Base-by-base conservation (phyloP, 768 basidiomycete genomes). In the Boletus fagicola region DNA sequence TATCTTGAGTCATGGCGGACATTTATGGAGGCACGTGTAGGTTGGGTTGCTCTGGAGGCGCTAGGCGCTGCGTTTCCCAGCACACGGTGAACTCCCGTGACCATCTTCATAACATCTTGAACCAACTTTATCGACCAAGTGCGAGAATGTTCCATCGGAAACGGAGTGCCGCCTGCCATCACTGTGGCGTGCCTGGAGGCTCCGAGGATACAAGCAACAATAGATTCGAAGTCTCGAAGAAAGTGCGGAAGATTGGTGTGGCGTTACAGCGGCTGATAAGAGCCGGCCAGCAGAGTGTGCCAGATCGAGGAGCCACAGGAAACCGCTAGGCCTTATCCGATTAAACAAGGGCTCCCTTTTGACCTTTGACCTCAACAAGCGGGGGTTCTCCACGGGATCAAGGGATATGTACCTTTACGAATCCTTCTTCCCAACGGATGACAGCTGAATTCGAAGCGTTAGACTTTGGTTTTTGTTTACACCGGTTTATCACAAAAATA, bases 131-230 rank as follows among this genome's bases (percentile, higher is more conserved):
- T 22, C 7, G 26, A 38, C 15, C 26, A n/a, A 33, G 26, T n/a
- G 42, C 26, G 11, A 45, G n/a, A 54, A 51, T 38, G 12, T 45
- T 53, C 53, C 43, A 36, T 46, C 50, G 38, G 49, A 49, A 51
- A 54, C 31, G 58, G 54, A 35, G 22, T 18, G 51, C 52, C 49
- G 48, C 8, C 33, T 43, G 12, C n/a, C 16, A 40, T 48, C 35
- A n/a, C 33, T 24, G 26, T 38, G 20, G 40, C 13, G 18, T 18
- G 22, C 30, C 42, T 5, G 20, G 20, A 45, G 33, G n/a, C 20
- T 36, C 35, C 50, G 28, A 40, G 38, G 24, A 26, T 16, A 31
- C 42, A 28, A 28, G 28, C 5, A 28, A 28, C 28, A 31, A 42
- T 33, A 20, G 8, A 26, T 50, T 42, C 47, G 39, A 36, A 35